Conservation (phyloP, 352 stramenopile genomes). For the Blastocystis sp. region DNA sequence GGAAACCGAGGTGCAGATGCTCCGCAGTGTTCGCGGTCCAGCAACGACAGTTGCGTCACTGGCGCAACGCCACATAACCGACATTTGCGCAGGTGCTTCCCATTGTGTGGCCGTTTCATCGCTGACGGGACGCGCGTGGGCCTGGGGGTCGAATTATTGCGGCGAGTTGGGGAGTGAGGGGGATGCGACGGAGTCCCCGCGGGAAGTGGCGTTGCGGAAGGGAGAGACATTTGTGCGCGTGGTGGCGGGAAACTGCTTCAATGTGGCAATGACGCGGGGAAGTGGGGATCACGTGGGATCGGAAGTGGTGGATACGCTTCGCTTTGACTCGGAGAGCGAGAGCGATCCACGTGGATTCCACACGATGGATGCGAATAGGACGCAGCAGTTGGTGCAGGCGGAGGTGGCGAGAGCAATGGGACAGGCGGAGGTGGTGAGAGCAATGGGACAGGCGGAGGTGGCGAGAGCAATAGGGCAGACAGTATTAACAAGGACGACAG, state of each 20-base stretch:
- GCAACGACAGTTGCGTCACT: neutral
- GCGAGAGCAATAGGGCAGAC: too few species aligned
- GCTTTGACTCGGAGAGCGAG: too few species aligned
- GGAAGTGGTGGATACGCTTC: too few species aligned
- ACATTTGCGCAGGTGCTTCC: conserved; percentile 57
- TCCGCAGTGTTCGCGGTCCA: too few species aligned
- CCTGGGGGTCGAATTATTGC: conserved; percentile 58
- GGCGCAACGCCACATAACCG: conserved; percentile 17
- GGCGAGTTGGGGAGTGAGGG: conserved; percentile 3
- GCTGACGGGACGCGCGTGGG: conserved; percentile 57
- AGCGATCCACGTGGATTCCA: too few species aligned
- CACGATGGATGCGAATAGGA: too few species aligned
- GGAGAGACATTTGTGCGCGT: conserved; percentile 10
- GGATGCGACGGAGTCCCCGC: neutral
- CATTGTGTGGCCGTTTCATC: conserved; percentile 60
- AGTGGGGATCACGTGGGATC: too few species aligned
- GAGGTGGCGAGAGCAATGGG: too few species aligned
- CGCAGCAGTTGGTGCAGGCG: too few species aligned
- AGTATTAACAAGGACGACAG: too few species aligned
- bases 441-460: too few species aligned
- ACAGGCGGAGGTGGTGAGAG: too few species aligned
- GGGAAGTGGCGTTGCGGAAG: neutral
- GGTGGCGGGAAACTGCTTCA: conserved; percentile 12
- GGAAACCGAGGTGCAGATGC: conserved; percentile 23
- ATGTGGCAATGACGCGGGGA: neutral